Conservation (phyloP, 805 yeast genomes). For the Saccharomycopsis sp. region DNA sequence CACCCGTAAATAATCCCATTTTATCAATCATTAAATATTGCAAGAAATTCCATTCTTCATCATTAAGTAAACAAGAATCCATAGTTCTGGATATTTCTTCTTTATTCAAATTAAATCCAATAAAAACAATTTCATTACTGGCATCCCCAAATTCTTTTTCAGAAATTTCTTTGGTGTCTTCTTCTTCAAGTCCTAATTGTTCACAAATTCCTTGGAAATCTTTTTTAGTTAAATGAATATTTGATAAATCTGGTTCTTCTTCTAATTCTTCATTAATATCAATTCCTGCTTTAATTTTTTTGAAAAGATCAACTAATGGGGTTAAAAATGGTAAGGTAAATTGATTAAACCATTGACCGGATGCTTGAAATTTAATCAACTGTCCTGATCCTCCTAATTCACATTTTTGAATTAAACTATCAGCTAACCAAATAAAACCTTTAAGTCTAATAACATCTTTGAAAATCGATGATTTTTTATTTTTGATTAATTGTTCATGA, state of each 20-base stretch:
- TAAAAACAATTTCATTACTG: slow-evolving; percentile 35
- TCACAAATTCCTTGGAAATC: slow-evolving; percentile 25
- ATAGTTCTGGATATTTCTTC: slow-evolving; percentile 23
- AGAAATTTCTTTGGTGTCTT: slow-evolving; percentile 27
- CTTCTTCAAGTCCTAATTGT: slow-evolving; percentile 24
- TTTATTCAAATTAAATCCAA: slow-evolving; percentile 30
- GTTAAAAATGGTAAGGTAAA: slow-evolving; percentile 10
- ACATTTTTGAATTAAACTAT: slow-evolving; percentile 21
- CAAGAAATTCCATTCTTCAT: slow-evolving; percentile 25
- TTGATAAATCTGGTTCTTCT: slow-evolving; percentile 2
- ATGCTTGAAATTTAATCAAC: slow-evolving; percentile 12
- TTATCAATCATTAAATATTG: slow-evolving; percentile 7
- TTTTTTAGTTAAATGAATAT: slow-evolving; percentile 1
- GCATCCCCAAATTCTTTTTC: slow-evolving; percentile 33
- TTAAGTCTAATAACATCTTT: slow-evolving; percentile 31
- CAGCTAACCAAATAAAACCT: slow-evolving; percentile 37
- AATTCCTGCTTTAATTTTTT: background rate
- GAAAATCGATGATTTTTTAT: slow-evolving; percentile 29
- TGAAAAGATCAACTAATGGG: background rate
- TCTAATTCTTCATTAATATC: background rate
- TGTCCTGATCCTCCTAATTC: slow-evolving; percentile 18
- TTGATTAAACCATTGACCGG: slow-evolving; percentile 12
- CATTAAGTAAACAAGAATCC: slow-evolving; percentile 31
- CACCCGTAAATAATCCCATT: slow-evolving; percentile 3
- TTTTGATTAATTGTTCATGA: slow-evolving; percentile 24